Evolutionary conservation across 2,329 filamentous ascomycete genomes (phyloP).

Genomic region (Pseudonectria buxi): DNA sequence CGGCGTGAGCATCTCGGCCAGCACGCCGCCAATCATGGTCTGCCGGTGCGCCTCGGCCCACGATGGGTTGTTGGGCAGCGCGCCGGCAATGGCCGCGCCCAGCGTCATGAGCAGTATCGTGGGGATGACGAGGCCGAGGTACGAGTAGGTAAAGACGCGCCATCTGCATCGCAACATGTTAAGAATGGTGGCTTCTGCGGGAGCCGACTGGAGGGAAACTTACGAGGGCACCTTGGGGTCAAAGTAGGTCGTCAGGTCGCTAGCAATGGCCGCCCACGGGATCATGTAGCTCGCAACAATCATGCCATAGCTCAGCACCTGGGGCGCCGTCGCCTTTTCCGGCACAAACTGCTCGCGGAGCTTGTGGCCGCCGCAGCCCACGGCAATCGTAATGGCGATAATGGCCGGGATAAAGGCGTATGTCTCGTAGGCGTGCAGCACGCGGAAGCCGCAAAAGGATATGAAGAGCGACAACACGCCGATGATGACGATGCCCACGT

Average conservation of each 20-base stretch:
- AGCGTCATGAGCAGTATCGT: slow-evolving; percentile 55
- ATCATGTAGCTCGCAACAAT: slow-evolving; percentile 58
- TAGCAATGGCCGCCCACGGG: slow-evolving; percentile 52
- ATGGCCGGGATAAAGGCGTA: slow-evolving; percentile 52
- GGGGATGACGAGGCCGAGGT: slow-evolving; percentile 47
- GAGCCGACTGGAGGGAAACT: no score
- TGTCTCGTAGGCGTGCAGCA: slow-evolving; percentile 51
- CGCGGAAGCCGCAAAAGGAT: slow-evolving; percentile 54
- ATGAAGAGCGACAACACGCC: slow-evolving; percentile 50
- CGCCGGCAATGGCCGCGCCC: slow-evolving; percentile 58
- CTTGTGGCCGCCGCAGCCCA: slow-evolving; percentile 45
- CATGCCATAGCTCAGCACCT: slow-evolving; percentile 51
- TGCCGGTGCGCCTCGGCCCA: slow-evolving; percentile 49
- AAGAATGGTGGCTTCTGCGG: no score
- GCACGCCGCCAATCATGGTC: slow-evolving; percentile 50
- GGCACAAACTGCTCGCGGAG: slow-evolving; percentile 41
- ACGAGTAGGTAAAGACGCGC: slow-evolving; percentile 49
- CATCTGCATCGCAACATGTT: slow-evolving; percentile 21
- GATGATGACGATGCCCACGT: slow-evolving; percentile 56
- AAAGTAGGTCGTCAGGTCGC: slow-evolving; percentile 56
- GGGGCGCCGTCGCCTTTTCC: slow-evolving; percentile 33
- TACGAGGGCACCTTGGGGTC: slow-evolving; percentile 47
- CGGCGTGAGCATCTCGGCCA: slow-evolving; percentile 52
- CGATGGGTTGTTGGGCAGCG: slow-evolving; percentile 43
- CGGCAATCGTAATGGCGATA: slow-evolving; percentile 47